phyloP scores from a whole-genome alignment of 2,329 filamentous ascomycete species.

The Talaromyces sp. region DNA sequence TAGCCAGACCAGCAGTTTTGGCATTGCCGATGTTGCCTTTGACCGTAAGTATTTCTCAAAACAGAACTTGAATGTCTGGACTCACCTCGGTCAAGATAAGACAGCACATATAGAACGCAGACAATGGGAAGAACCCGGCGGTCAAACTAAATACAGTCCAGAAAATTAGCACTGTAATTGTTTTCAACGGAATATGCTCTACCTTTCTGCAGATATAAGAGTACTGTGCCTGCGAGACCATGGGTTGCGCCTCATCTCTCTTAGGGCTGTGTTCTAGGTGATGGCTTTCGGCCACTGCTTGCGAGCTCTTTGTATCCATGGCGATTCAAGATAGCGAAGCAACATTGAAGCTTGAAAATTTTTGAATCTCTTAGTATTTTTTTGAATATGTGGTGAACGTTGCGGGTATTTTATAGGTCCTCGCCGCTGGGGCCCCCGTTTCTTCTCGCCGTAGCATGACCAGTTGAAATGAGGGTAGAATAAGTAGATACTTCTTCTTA shows the following conservation, averaged over 20 bases:
- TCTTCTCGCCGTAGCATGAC: too few species aligned
- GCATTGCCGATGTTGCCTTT: too few species aligned
- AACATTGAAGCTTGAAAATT: not conserved
- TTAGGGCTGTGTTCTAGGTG: not conserved
- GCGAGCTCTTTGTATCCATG: not conserved
- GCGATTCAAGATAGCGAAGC: not conserved
- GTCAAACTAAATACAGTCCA: not conserved
- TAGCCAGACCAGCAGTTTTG: too few species aligned
- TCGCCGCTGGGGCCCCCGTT: too few species aligned
- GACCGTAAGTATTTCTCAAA: too few species aligned
- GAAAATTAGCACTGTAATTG: not conserved
- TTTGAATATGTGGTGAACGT: not conserved
- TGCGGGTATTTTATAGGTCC: too few species aligned
- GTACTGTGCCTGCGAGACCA: not conserved
- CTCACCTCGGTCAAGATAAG: too few species aligned
- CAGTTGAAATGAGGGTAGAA: too few species aligned
- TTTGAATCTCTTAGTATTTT: not conserved
- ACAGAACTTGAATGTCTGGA: too few species aligned
- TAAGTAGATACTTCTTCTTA: not conserved
- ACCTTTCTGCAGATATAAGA: not conserved
- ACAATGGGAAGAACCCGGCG: not conserved
- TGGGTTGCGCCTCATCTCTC: not conserved
- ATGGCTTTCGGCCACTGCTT: not conserved
- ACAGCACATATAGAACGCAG: not conserved
- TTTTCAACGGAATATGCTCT: not conserved